phyloP scores from a whole-genome alignment of 495 filamentous ascomycete genomes.

The Bacidia gigantensis region DNA sequence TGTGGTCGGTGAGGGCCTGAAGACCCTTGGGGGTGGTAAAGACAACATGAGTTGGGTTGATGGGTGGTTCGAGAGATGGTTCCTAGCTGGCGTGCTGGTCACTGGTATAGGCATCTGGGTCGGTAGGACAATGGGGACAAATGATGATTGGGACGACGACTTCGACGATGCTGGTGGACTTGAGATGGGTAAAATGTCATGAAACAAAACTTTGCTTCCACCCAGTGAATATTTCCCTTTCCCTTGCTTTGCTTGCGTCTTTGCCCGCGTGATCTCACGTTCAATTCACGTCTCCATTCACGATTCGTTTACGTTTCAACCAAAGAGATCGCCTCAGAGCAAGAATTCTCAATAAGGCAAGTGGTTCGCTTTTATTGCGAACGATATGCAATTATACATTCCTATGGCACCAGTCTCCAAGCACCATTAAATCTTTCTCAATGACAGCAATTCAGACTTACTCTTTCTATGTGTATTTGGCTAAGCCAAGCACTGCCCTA shows the following conservation, averaged over 20 bases:
- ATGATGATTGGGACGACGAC: constrained; percentile 42
- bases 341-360: too few relatives aligned
- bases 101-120: constrained; percentile 57
- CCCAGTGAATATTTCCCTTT: not conserved
- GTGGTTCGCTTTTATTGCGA: too few relatives aligned
- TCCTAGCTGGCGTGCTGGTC: constrained; percentile 44
- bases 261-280: not conserved
- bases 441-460: too few relatives aligned
- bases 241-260: not conserved
- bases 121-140: constrained; percentile 41
- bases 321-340: too few relatives aligned
- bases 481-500: too few relatives aligned
- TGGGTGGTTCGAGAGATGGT: constrained; percentile 78
- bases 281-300: too few relatives aligned
- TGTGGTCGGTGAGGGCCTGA: constrained; percentile 54
- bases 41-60: constrained; percentile 52
- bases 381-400: too few relatives aligned
- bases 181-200: constrained; percentile 50
- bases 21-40: constrained; percentile 57
- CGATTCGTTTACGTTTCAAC: too few relatives aligned
- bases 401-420: too few relatives aligned
- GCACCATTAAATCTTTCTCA: too few relatives aligned
- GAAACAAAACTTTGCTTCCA: constrained; percentile 1
- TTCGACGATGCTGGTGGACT: constrained; percentile 44
- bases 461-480: too few relatives aligned